Percentiles rank a stretch among this genome's conserved stretches.
Evolutionary conservation across 2,329 filamentous ascomycete species (phyloP).

Genomic region (Pezicula carpinea): DNA sequence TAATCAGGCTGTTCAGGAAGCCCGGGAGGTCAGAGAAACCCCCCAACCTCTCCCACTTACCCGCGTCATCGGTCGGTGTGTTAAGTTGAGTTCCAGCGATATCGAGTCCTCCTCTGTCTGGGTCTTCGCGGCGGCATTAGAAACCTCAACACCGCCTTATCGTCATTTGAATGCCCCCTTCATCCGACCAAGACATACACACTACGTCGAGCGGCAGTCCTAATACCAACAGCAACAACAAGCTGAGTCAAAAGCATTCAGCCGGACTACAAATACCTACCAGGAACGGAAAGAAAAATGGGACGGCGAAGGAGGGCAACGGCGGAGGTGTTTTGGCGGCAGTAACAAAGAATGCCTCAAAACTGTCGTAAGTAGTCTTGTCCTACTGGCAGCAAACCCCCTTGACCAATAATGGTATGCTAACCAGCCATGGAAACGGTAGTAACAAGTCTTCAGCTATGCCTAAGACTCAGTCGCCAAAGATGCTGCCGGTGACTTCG

Average conservation of each 20-base stretch:
- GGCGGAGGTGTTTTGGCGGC: conserved; percentile 24
- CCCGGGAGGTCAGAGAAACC: conserved; percentile 10
- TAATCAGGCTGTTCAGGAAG: conserved; percentile 19
- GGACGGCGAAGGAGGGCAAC: conserved; percentile 26
- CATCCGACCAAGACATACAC: conserved; percentile 27
- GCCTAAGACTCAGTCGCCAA: conserved; percentile 16
- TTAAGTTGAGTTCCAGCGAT: neutral
- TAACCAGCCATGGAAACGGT: conserved; percentile 14
- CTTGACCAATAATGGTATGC: neutral
- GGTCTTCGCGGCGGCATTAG: conserved; percentile 1
- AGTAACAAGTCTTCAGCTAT: conserved; percentile 16
- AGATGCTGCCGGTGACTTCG: conserved; percentile 20
- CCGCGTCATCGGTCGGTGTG: conserved; percentile 5
- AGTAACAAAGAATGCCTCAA: conserved; percentile 28
- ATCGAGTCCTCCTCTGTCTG: conserved; percentile 9
- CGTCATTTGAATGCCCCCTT: conserved; percentile 32
- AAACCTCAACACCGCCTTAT: conserved; percentile 1
- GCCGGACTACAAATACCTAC: conserved; percentile 23
- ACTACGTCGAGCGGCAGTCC: conserved; percentile 15
- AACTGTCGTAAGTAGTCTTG: conserved; percentile 22
- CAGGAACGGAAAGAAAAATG: conserved; percentile 29
- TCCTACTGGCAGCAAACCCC: no score
- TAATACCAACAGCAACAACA: conserved; percentile 14
- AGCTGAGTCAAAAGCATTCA: conserved; percentile 19
- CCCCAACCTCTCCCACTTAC: conserved; percentile 4